Base-by-base conservation (phyloP, 2,329 filamentous ascomycete species). In the Hypoxylon sp. region DNA sequence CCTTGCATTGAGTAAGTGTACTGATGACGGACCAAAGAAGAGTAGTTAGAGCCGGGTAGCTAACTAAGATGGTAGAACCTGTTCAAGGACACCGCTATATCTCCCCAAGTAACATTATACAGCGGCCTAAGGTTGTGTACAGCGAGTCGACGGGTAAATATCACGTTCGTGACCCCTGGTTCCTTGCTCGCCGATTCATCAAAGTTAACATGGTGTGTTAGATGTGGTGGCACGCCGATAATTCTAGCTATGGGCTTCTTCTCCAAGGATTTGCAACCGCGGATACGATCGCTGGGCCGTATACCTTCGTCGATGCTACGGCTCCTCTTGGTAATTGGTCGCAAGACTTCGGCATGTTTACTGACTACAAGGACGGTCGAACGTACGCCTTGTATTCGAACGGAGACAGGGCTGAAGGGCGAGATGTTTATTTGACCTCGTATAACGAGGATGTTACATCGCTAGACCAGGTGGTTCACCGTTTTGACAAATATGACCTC, bases 211-310 rank as follows among this genome's bases (percentile, higher is more conserved):
- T 28, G 11, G 11, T 34, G 51, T 10, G 2, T 25, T 45, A 77
- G 75, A 86, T 86, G 84, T 84, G 84, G 82, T 89, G 87, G 87
- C 87, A 89, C 66, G 87, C 87, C 30, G 87, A 89, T 65, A 87
- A 89, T 65, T 81, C 81, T 5, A 85, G 81, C 0, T 89, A 89
- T 65, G 85, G 85, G 7, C 81, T 83, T 69, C 80, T 89, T 0
- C 81, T 88, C 0, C 87, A 89, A 75, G 87, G 87, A 0, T 79
- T 88, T 34, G 87, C 87, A 2, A 83, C 82, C 1, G 81, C 86
- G 0, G 82, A 86, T 60, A 83, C 81, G 28, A 83, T 86, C 60
- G 80, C 79, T 0, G 86, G 86, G 0, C 86, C 86, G 0, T 89
- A 88, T 73, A 80, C 73, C 1, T 88, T 88, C 63, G 79, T 86